Base-by-base conservation (phyloP, 352 stramenopile species). In the Salisapilia sapeloensis region DNA sequence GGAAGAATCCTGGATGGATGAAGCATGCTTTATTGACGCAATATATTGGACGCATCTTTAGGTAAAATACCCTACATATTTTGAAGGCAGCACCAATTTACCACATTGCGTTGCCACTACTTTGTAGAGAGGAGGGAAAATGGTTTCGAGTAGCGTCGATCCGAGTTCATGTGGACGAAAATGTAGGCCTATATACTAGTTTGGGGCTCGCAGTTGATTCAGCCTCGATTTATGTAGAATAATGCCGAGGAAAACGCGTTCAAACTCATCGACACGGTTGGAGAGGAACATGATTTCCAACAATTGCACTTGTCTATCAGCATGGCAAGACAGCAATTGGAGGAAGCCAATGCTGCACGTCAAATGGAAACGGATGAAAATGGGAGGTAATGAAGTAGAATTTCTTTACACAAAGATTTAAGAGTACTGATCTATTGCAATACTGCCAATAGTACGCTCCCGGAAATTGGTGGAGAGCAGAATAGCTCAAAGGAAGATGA, bases 1-100 rank as follows among this genome's bases (percentile, higher is more conserved):
- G 82, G 38, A 62, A 60, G 13, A 78, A 80, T 35, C 53, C 59
- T 24, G 58, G 56, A 16, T 85, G 70, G 65, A 44, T 50, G 20
- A 85, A 79, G 41, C 65, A 85, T 17, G 33, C 44, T n/a, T 44
- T 82, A 24, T 48, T 85, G 4, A 70, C 70, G 20, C 65, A 82
- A 28, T 85, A 76, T 46, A 53, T 85, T 20, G 70, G 66, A 3
- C 65, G 70, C 20, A 52, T 56, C 13, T 85, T 82, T 31, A 23
- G 57, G 70, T 81, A 59, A 4, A 46, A 17, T 19, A 35, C 19
- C 8, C 19, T 6, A 32, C 31, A n/a, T 14, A 3, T 19, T 11
- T 3, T 14, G 26, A 14, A 16, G 6, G 20, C 15, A 10, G 13
- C 14, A 21, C 38, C 13, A n/a, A 27, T 19, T 30, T 12, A 23